Evolutionary conservation across 352 stramenopile species (phyloP).

Genomic region (Phytophthora megakarya): DNA sequence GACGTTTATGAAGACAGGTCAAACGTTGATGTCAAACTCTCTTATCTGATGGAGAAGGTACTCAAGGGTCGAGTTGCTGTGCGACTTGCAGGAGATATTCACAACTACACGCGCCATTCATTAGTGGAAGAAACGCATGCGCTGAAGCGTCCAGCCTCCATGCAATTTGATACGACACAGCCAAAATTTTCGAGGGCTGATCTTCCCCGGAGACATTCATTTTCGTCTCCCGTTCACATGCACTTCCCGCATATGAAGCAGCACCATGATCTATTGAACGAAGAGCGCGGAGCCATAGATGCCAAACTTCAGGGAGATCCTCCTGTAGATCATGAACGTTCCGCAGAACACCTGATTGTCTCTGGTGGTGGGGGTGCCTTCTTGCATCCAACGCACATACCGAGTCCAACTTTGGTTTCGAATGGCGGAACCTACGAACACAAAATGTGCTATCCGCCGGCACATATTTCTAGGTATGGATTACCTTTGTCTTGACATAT

Average conservation of each 20-base stretch:
- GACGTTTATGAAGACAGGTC: conserved; percentile 85
- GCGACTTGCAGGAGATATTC: conserved; percentile 90
- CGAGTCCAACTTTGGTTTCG: conserved; percentile 59
- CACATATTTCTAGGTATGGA: conserved; percentile 69
- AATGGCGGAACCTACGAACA: conserved; percentile 79
- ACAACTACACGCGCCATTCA: conserved; percentile 94
- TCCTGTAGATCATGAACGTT: conserved; percentile 18
- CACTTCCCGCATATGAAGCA: conserved; percentile 82
- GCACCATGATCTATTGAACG: conserved; percentile 17
- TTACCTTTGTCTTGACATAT: background rate
- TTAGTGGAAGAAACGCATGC: conserved; percentile 45
- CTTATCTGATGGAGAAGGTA: conserved; percentile 75
- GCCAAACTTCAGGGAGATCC: conserved; percentile 5
- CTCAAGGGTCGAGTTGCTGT: conserved; percentile 77
- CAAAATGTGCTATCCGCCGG: conserved; percentile 82
- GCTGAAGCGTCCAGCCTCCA: conserved; percentile 40
- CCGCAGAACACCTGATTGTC: conserved; percentile 82
- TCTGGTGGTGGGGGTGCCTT: conserved; percentile 90
- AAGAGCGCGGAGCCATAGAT: conserved; percentile 20
- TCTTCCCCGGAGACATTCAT: conserved; percentile 38
- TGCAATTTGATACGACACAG: conserved; percentile 27
- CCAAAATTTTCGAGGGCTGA: conserved; percentile 22
- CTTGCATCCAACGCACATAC: conserved; percentile 90
- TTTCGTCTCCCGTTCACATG: conserved; percentile 46
- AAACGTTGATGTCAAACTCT: conserved; percentile 76